Conservation (phyloP, 495 filamentous ascomycete species). For the Glutinoglossum americanum region DNA sequence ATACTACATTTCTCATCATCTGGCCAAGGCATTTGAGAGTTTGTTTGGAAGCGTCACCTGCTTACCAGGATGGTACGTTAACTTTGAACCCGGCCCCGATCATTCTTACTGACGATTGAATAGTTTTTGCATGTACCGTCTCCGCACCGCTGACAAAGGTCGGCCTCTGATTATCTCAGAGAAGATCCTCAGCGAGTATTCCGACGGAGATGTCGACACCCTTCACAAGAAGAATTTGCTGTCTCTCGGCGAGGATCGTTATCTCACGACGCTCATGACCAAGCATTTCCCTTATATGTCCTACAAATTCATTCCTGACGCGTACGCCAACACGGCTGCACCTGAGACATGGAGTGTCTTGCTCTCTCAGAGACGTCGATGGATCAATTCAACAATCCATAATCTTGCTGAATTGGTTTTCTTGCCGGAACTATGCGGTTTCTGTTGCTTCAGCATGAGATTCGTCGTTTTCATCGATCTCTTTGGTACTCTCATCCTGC, state of each 20-base stretch:
- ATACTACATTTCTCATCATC: conserved; percentile 90
- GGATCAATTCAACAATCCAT: conserved; percentile 98
- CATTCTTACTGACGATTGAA: conserved; percentile 9
- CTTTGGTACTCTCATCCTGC: conserved; percentile 79
- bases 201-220: conserved; percentile 72
- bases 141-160: conserved; percentile 79
- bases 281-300: conserved; percentile 92
- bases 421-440: conserved; percentile 82
- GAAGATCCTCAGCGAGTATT: conserved; percentile 69
- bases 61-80: conserved; percentile 88
- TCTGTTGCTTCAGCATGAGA: conserved; percentile 98
- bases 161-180: conserved; percentile 83
- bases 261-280: conserved; percentile 90
- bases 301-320: conserved; percentile 87
- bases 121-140: conserved; percentile 97
- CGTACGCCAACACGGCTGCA: conserved; percentile 78
- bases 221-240: conserved; percentile 97
- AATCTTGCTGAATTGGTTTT: conserved; percentile 77
- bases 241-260: conserved; percentile 91
- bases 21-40: conserved; percentile 87
- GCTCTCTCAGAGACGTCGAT: conserved; percentile 83
- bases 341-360: conserved; percentile 85
- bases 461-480: conserved; percentile 95
- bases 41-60: conserved; percentile 91
- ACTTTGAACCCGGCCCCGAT: not conserved